Base-by-base conservation (phyloP, 176 grass and related monocot species). In the Oryza nivara region DNA sequence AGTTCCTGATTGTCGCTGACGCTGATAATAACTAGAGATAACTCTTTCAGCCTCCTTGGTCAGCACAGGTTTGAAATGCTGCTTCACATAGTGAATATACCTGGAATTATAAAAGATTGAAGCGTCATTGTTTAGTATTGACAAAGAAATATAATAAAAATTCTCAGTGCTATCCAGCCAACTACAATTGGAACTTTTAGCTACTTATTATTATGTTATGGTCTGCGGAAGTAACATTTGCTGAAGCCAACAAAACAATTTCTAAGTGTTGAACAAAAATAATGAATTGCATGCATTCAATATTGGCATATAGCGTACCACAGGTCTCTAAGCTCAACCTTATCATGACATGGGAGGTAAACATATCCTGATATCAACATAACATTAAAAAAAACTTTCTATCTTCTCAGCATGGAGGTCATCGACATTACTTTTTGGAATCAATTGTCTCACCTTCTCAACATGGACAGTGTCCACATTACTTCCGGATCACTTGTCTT, bases 11-110 rank as follows among this genome's bases (percentile, higher is more conserved):
- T 92, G 87, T 78, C 93, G 79, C 64, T 98, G 96, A 46, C 87
- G 87, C 65, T 98, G 96, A 88, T 98, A 98, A 82, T 98, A 98
- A 64, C 89, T 92, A 6, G 93, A 92, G 51, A 98, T 93, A 80
- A 90, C 74, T 78, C 17, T 78, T 90, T 98, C 96, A 34, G 96
- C 90, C 36, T 98, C 81, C 85, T 92, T 95, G 40, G 93, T 98
- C 38, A 98, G 56, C 11, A 93, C 88, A 40, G 96, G 96, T 90
- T 86, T 93, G 88, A 98, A 98, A 70, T 25, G 65, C 25, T 88
- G 77, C 77, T 89, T 95, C 70, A 95, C 93, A 76, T 90, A 93
- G 79, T 93, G 84, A 66, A 98, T 95, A 75, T 98, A 98, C 83
- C 95, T 98, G 81, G 60, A 49, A 87, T 83, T 82, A 80, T 23